These are phyloP conservation scores for Fusarium ambrosium DNA, from an alignment of 2,329 filamentous ascomycete species.

Conservation along the genomic window DNA sequence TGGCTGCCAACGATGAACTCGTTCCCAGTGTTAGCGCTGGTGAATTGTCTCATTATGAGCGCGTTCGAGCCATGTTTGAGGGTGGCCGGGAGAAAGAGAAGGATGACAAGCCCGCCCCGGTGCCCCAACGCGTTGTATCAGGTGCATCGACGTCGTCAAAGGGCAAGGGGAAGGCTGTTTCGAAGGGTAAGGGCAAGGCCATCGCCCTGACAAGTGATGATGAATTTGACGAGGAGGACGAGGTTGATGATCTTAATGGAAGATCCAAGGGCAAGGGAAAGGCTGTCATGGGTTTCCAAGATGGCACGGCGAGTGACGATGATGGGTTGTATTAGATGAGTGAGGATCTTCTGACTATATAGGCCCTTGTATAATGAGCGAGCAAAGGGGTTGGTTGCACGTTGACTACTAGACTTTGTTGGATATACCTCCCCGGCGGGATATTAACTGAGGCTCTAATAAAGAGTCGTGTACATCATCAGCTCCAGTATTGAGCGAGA, in stretches of 20 bases:
- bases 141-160: conserved; percentile 47
- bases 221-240: conserved; percentile 53
- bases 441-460: conserved; percentile 30
- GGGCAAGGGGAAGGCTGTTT: conserved; percentile 52
- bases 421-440: conserved; percentile 38
- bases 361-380: conserved; percentile 30
- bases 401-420: conserved; percentile 30
- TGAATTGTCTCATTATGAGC: conserved; percentile 91
- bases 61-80: conserved; percentile 87
- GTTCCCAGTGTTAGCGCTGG: conserved; percentile 95
- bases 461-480: conserved; percentile 29
- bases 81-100: conserved; percentile 58
- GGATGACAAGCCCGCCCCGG: conserved; percentile 55
- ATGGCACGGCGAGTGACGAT: conserved; percentile 69
- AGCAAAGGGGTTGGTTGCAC: conserved; percentile 11
- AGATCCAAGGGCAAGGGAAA: conserved; percentile 69
- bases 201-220: conserved; percentile 51
- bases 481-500: conserved; percentile 9
- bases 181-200: conserved; percentile 52
- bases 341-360: conserved; percentile 19
- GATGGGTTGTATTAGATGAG: conserved; percentile 66
- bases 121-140: conserved; percentile 42
- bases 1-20: conserved; percentile 83
- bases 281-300: conserved; percentile 64
- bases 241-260: conserved; percentile 50